phyloP scores from a whole-genome alignment of 73 alveolate species.

The Halteria grandinella region DNA sequence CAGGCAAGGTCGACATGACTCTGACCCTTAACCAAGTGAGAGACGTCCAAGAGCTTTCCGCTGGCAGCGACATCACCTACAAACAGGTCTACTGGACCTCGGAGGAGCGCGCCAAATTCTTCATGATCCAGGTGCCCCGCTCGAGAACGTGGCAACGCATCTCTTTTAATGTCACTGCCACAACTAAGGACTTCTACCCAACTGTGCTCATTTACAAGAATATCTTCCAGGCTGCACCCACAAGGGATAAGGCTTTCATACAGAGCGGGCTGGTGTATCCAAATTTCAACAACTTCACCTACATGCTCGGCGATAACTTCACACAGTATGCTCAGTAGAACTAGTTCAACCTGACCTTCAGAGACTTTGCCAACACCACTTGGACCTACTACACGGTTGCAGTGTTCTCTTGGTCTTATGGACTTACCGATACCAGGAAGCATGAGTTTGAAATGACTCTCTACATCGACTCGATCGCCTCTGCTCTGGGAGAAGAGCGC shows the following conservation, averaged over 20 bases:
- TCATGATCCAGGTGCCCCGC: not conserved
- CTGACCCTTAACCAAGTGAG: slow-evolving; percentile 5
- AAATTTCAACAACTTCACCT: not conserved
- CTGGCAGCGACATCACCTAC: slow-evolving; percentile 2
- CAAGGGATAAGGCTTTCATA: not conserved
- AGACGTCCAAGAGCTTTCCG: slow-evolving; percentile 1
- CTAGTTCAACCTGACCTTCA: slow-evolving; percentile 32
- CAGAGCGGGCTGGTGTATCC: slow-evolving; percentile 17
- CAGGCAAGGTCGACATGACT: slow-evolving; percentile 23
- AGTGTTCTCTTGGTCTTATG: slow-evolving; percentile 26
- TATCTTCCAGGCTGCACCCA: not conserved
- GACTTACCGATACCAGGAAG: slow-evolving; percentile 39
- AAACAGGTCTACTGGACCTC: slow-evolving; percentile 32
- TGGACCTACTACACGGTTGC: slow-evolving; percentile 24
- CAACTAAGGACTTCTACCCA: slow-evolving; percentile 30
- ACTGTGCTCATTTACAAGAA: not conserved
- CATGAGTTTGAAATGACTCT: slow-evolving; percentile 16
- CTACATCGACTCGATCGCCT: too few species aligned
- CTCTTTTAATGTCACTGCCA: not conserved
- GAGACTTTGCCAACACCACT: slow-evolving; percentile 15
- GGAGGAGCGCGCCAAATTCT: slow-evolving; percentile 23
- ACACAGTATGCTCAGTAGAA: slow-evolving; percentile 10
- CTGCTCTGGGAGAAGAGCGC: too few species aligned
- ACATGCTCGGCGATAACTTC: slow-evolving; percentile 35
- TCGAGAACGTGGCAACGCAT: not conserved